A percentile compares a stretch with the other conserved stretches of the same genome.
These are phyloP conservation scores for bread wheat (Triticum aestivum) DNA, from an alignment of 176 grass and related monocot species.

Conservation along the genomic window DNA sequence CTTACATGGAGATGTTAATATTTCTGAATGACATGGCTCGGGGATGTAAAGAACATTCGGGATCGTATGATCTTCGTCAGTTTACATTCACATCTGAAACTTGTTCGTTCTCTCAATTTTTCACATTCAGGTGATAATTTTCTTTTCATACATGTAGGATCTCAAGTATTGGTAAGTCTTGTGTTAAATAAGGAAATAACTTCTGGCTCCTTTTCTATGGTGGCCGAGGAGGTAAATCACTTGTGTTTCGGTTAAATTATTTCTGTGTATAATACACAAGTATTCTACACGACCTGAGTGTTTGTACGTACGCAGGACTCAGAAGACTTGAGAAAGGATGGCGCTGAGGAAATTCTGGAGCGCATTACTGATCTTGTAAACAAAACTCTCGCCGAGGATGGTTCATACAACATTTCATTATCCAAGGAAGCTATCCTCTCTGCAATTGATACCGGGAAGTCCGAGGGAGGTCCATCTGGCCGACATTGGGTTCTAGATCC, in stretches of 20 bases:
- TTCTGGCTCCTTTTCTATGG: conserved; percentile 71
- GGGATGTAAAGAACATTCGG: background rate
- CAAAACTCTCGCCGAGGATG: conserved; percentile 57
- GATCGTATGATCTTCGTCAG: background rate
- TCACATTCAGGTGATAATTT: background rate
- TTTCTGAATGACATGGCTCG: background rate
- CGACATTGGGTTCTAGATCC: conserved; percentile 95
- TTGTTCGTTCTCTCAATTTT: background rate
- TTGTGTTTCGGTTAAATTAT: background rate
- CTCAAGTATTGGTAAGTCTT: conserved; percentile 84
- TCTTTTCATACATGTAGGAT: conserved; percentile 39
- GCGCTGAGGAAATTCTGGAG: conserved; percentile 62
- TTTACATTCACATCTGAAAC: background rate
- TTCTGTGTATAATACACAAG: background rate
- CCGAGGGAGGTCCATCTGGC: conserved; percentile 71
- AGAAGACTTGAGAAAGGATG: conserved; percentile 77
- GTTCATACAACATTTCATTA: conserved; percentile 55
- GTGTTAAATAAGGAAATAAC: conserved; percentile 65
- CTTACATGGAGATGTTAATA: conserved; percentile 14
- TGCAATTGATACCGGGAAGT: conserved; percentile 88
- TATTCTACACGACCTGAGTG: background rate
- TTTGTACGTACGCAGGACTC: conserved; percentile 57
- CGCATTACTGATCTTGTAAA: conserved; percentile 82
- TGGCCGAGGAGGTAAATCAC: conserved; percentile 88
- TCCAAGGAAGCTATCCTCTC: conserved; percentile 82